A percentile compares a stretch with the other conserved stretches of the same genome.
These are phyloP conservation scores for Neofusicoccum umdonicola DNA, from an alignment of 2,329 filamentous ascomycete species.

Conservation along the genomic window DNA sequence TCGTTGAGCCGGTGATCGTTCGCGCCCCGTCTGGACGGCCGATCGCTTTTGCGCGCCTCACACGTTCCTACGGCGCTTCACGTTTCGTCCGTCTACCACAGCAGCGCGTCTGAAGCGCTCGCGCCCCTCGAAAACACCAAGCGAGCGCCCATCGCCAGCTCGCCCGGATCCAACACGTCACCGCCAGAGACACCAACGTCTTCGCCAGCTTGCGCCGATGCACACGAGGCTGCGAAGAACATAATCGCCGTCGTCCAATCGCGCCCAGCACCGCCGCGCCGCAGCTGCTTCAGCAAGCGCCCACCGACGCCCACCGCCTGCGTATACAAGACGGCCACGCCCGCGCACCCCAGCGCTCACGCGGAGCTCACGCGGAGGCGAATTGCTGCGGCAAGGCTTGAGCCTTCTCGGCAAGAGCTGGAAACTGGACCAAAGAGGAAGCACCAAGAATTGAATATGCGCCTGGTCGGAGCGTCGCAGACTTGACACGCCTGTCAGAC, in stretches of 20 bases:
- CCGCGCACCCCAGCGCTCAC: background rate
- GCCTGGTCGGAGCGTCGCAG: constrained; percentile 7
- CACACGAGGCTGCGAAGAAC: background rate
- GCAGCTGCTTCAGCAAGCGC: constrained; percentile 1
- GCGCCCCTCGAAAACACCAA: constrained; percentile 1
- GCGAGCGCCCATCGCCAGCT: too few relatives aligned
- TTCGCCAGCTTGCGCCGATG: background rate
- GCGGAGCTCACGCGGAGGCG: background rate
- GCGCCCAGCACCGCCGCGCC: background rate
- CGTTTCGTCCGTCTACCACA: constrained; percentile 12
- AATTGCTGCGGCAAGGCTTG: background rate
- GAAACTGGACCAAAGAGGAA: background rate
- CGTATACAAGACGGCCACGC: background rate
- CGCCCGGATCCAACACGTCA: background rate
- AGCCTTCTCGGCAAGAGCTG: background rate
- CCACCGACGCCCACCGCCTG: background rate
- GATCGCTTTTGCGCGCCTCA: constrained; percentile 6
- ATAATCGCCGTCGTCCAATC: background rate
- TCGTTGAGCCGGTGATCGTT: background rate
- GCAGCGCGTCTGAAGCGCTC: background rate
- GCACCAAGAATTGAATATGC: background rate
- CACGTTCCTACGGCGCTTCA: constrained; percentile 15
- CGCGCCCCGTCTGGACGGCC: background rate
- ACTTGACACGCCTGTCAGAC: constrained; percentile 14
- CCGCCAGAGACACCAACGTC: background rate